These are phyloP conservation scores for Nelumbo lutea DNA, from an alignment of 164 flowering plant species.

Conservation along the genomic window DNA sequence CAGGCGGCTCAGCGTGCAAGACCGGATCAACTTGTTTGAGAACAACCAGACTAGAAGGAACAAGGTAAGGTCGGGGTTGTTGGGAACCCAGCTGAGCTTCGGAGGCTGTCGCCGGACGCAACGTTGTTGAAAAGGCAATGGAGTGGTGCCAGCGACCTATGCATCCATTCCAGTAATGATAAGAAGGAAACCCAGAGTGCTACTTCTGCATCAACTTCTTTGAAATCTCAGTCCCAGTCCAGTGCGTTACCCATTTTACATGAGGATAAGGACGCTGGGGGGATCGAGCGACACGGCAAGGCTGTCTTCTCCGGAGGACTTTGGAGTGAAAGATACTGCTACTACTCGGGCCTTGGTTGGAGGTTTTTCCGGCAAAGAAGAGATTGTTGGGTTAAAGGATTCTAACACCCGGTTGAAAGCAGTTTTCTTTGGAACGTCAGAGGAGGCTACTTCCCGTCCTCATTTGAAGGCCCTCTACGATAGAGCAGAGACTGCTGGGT, in stretches of 20 bases:
- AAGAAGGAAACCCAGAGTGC: conserved; percentile 60
- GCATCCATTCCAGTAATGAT: conserved; percentile 63
- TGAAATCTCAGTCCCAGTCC: no score
- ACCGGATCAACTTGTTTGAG: conserved; percentile 84
- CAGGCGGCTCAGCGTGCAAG: conserved; percentile 92
- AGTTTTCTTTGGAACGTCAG: background rate
- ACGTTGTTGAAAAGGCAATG: conserved; percentile 71
- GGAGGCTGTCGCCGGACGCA: conserved; percentile 74
- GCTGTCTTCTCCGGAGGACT: conserved; percentile 18
- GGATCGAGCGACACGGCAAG: conserved; percentile 23
- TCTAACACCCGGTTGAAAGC: conserved; percentile 9
- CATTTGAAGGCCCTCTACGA: conserved; percentile 10
- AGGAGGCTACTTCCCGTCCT: conserved; percentile 8
- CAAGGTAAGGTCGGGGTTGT: conserved; percentile 43
- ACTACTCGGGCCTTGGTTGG: conserved; percentile 14
- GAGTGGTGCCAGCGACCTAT: conserved; percentile 93
- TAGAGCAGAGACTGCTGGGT: conserved; percentile 9
- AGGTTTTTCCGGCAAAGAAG: conserved; percentile 19
- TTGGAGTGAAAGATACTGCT: conserved; percentile 25
- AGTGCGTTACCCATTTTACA: background rate
- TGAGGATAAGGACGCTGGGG: conserved; percentile 24
- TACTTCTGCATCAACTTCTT: conserved; percentile 38
- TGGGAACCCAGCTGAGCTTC: conserved; percentile 52
- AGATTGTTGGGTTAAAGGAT: conserved; percentile 19
- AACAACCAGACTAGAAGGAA: conserved; percentile 88